Percentiles rank a stretch among this genome's conserved stretches.
phyloP scores from a whole-genome alignment of 2,329 filamentous ascomycete species.

The Cercospora citrullina region DNA sequence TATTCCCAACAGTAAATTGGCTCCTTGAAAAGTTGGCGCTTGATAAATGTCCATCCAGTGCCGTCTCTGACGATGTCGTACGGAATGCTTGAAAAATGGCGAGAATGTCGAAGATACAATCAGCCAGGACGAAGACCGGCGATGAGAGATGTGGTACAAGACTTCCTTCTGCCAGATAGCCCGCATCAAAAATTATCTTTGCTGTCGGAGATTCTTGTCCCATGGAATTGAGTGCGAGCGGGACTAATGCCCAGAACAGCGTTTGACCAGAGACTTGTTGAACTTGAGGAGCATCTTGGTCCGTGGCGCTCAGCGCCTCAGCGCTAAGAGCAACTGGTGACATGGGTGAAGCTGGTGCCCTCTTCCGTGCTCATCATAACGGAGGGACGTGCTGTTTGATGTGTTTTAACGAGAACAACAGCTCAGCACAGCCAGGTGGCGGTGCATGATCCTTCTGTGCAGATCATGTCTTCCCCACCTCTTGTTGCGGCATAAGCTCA shows the following conservation, averaged over 20 bases:
- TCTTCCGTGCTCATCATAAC: not conserved
- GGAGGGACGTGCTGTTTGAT: not conserved
- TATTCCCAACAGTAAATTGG: not conserved
- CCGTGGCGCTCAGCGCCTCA: not conserved
- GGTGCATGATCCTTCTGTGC: not conserved
- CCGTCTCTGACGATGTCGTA: not conserved
- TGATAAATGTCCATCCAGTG: not conserved
- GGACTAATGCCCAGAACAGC: not conserved
- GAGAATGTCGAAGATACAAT: not conserved
- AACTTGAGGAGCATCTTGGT: not conserved
- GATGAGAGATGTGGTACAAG: constrained; percentile 4
- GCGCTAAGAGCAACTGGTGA: not conserved
- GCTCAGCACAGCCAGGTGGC: not conserved
- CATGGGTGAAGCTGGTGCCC: not conserved
- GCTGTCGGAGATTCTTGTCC: not conserved
- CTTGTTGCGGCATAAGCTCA: not conserved
- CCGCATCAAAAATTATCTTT: not conserved
- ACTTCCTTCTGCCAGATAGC: not conserved
- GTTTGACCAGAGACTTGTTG: constrained; percentile 8
- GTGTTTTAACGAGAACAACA: no score
- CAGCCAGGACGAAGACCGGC: not conserved
- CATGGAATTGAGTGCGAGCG: constrained; percentile 7
- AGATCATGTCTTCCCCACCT: not conserved
- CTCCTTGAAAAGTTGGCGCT: not conserved
- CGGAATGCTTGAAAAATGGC: not conserved